Evolutionary conservation across 495 filamentous ascomycete species (phyloP).

Genomic region (Pseudoneurospora amorphoporcata): DNA sequence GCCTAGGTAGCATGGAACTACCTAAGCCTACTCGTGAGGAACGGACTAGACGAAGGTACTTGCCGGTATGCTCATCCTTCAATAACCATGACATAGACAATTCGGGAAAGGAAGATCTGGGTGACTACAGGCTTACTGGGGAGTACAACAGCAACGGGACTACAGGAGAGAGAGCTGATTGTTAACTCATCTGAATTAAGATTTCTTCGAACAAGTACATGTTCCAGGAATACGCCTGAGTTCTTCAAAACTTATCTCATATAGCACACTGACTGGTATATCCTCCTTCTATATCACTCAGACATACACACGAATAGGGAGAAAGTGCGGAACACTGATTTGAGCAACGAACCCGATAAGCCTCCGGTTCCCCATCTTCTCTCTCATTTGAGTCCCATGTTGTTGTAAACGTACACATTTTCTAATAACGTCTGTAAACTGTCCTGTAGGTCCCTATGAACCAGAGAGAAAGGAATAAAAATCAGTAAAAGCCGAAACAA

Average conservation of each 20-base stretch:
- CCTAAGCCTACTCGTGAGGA: background rate
- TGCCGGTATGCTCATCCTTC: background rate
- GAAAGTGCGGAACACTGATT: background rate
- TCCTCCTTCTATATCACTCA: background rate
- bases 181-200: background rate
- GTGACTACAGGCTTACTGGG: background rate
- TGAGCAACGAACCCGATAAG: background rate
- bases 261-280: background rate
- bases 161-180: background rate
- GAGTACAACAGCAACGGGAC: background rate
- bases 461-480: background rate
- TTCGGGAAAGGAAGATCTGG: background rate
- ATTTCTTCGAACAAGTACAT: background rate
- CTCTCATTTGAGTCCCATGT: background rate
- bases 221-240: background rate
- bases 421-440: background rate
- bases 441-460: background rate
- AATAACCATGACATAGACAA: background rate
- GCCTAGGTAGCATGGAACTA: background rate
- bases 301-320: background rate
- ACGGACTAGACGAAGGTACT: background rate
- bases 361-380: background rate
- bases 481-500: background rate
- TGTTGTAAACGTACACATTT: background rate
- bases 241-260: background rate